Conservation (phyloP, 176 grass and related monocot species). For the Cenchrus americanus region DNA sequence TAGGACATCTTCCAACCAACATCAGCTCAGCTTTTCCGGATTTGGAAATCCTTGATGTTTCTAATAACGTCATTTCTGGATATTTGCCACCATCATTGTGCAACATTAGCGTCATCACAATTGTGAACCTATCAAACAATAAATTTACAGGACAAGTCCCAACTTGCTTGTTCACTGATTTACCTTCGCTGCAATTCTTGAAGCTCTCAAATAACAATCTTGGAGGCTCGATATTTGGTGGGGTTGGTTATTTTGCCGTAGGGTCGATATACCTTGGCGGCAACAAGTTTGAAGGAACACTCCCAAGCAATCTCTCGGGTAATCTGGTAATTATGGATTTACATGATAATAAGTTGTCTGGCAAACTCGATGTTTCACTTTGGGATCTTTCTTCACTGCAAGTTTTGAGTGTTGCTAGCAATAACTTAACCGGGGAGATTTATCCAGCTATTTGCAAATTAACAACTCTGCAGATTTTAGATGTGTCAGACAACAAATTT, state of each 20-base stretch:
- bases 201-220: constrained; percentile 30
- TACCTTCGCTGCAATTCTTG: background rate
- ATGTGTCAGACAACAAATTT: constrained; percentile 38
- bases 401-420: background rate
- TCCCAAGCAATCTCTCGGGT: background rate
- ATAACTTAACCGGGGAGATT: constrained; percentile 19
- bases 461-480: rapidly evolving
- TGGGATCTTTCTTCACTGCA: background rate
- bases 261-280: background rate
- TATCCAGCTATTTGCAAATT: background rate
- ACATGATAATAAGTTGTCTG: constrained; percentile 17
- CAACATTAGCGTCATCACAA: background rate
- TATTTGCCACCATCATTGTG: background rate
- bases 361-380: background rate
- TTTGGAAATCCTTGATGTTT: background rate
- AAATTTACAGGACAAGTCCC: constrained; percentile 33
- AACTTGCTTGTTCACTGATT: background rate
- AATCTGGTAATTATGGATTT: background rate
- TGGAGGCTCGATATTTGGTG: background rate
- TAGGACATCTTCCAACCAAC: constrained; percentile 19
- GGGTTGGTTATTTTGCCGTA: background rate
- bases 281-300: constrained; percentile 22
- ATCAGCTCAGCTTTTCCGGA: constrained; percentile 25
- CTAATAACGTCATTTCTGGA: constrained; percentile 28
- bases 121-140: constrained; percentile 34